phyloP scores from a whole-genome alignment of 352 stramenopile species.

The Globisporangium radiosum region DNA sequence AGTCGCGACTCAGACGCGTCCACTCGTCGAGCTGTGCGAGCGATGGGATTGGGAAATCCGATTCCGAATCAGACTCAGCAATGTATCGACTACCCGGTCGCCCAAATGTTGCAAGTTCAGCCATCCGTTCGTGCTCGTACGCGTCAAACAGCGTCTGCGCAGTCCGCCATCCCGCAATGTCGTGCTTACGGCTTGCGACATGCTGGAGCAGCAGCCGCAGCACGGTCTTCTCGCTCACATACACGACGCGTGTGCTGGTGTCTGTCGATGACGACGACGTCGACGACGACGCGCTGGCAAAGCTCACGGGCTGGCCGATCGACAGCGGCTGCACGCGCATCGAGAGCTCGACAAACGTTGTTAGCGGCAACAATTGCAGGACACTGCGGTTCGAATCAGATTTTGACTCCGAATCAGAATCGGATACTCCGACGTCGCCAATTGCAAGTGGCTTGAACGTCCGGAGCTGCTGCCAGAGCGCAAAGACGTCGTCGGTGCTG shows the following conservation, averaged over 20 bases:
- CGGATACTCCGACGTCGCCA: background rate
- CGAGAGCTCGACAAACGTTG: slow-evolving; percentile 21
- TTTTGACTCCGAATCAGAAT: no score
- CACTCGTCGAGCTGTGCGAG: slow-evolving; percentile 3
- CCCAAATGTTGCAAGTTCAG: background rate
- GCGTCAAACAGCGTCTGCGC: slow-evolving; percentile 3
- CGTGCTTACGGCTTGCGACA: background rate
- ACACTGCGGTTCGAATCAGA: slow-evolving; percentile 3
- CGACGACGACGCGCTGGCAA: slow-evolving; percentile 14
- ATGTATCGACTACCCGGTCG: no score
- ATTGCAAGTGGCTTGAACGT: slow-evolving; percentile 26
- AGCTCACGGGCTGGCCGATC: slow-evolving; percentile 17
- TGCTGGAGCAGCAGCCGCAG: slow-evolving; percentile 9
- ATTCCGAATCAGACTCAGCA: no score
- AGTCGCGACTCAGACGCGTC: slow-evolving; percentile 10
- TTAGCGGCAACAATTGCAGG: slow-evolving; percentile 31
- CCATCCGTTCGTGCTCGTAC: slow-evolving; percentile 9
- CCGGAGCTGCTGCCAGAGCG: slow-evolving; percentile 22
- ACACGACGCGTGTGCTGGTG: slow-evolving; percentile 1
- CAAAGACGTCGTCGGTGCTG: slow-evolving; percentile 15
- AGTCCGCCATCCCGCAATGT: no score
- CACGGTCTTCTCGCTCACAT: slow-evolving; percentile 13
- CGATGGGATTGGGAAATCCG: background rate
- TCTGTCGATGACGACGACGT: background rate
- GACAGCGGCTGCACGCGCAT: slow-evolving; percentile 4